Evolutionary conservation across 129 eudicot species (phyloP).

Genomic region (Pulicaria dysenterica): DNA sequence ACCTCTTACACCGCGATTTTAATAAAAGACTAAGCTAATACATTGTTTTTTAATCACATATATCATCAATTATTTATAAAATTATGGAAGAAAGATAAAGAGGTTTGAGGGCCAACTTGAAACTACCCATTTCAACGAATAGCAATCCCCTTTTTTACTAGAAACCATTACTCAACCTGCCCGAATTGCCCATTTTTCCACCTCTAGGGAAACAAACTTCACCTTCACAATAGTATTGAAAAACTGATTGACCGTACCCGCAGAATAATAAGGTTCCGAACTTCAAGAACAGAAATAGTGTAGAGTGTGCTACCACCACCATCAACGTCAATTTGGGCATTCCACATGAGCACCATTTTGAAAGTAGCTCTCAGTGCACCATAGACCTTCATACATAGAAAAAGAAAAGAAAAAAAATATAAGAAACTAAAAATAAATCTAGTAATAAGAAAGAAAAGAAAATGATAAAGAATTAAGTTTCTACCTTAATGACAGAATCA

Average conservation of each 20-base stretch:
- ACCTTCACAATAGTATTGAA: neutral
- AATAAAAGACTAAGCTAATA: too few species aligned
- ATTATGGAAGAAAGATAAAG: neutral
- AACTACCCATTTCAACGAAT: neutral
- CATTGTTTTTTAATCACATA: neutral
- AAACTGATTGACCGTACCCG: constrained; percentile 51
- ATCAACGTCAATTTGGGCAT: constrained; percentile 74
- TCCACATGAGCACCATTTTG: constrained; percentile 97
- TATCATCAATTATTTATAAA: neutral
- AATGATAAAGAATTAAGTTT: neutral
- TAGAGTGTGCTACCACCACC: constrained; percentile 77
- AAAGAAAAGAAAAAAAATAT: neutral
- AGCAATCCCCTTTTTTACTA: neutral
- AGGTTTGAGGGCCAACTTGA: neutral
- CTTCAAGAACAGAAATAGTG: constrained; percentile 85
- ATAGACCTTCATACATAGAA: constrained; percentile 61
- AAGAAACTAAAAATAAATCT: neutral
- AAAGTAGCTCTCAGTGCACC: constrained; percentile 88
- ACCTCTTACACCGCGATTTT: neutral
- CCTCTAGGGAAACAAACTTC: neutral
- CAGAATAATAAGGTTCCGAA: constrained; percentile 84
- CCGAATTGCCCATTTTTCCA: neutral
- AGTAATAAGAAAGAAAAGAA: neutral
- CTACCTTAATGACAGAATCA: constrained; percentile 78
- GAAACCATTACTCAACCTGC: constrained; percentile 1